Percentiles rank a stretch among this genome's conserved stretches.
Conservation (phyloP, 768 basidiomycete genomes). For the Mycena maculata region DNA sequence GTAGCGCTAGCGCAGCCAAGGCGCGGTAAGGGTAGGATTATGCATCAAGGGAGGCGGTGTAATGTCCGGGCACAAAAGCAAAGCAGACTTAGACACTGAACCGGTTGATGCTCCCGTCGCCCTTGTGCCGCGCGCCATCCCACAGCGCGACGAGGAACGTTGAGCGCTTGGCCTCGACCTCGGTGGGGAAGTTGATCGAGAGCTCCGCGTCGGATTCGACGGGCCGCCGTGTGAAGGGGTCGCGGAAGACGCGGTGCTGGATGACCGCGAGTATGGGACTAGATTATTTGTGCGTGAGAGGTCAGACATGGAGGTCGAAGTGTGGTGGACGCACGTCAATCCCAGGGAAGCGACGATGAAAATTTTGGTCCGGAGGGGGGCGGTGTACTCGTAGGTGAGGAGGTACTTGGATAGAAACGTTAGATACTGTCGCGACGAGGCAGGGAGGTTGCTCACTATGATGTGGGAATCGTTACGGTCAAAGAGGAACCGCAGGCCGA, state of each 20-base stretch:
- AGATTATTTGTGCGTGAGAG: neutral
- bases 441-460: constrained; percentile 53
- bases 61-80: neutral
- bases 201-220: constrained; percentile 35
- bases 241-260: constrained; percentile 65
- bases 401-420: constrained; percentile 35
- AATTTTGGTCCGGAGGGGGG: constrained; percentile 61
- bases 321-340: constrained; percentile 60
- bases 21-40: neutral
- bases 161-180: constrained; percentile 26
- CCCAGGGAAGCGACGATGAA: constrained; percentile 64
- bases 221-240: constrained; percentile 57
- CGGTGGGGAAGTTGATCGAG: constrained; percentile 36
- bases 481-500: constrained; percentile 71
- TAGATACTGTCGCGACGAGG: neutral
- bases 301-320: constrained; percentile 7
- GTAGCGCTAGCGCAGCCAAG: neutral
- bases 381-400: constrained; percentile 59
- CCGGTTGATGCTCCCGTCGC: constrained; percentile 34
- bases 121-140: constrained; percentile 38
- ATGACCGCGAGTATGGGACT: constrained; percentile 60
- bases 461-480: constrained; percentile 71
- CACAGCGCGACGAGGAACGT: constrained; percentile 41
- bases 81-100: constrained; percentile 40
- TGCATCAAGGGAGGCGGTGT: neutral